Evolutionary conservation across 164 flowering plant genomes (phyloP).

Genomic region (Brasenia schreberi): DNA sequence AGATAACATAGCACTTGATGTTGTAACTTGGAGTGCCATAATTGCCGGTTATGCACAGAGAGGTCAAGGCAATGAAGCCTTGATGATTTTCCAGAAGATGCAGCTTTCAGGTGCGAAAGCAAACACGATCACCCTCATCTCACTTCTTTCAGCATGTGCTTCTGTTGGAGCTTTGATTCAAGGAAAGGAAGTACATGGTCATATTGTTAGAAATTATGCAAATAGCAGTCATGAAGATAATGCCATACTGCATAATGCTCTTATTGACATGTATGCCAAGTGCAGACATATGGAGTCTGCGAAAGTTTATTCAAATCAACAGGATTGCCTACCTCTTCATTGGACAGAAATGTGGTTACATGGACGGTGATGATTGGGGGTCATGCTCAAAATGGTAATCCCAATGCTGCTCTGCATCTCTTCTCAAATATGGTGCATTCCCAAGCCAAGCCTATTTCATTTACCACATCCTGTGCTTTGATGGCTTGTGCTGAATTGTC

Average conservation of each 20-base stretch:
- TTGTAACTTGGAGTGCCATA: conserved; percentile 79
- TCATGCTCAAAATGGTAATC: conserved; percentile 64
- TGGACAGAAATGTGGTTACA: conserved; percentile 54
- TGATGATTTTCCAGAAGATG: conserved; percentile 56
- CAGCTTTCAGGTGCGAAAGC: conserved; percentile 30
- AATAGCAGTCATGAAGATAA: conserved; percentile 28
- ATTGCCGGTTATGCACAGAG: conserved; percentile 72
- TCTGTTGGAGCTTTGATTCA: conserved; percentile 39
- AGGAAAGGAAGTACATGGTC: conserved; percentile 62
- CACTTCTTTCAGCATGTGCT: conserved; percentile 69
- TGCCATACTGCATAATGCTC: conserved; percentile 45
- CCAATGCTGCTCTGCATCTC: conserved; percentile 44
- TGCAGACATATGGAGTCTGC: conserved; percentile 30
- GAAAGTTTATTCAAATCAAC: conserved; percentile 30
- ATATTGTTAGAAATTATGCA: conserved; percentile 26
- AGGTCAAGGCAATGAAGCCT: conserved; percentile 45
- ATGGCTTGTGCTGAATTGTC: conserved; percentile 71
- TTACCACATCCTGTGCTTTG: conserved; percentile 59
- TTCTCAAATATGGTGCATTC: conserved; percentile 42
- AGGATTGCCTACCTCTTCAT: neutral
- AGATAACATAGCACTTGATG: conserved; percentile 40
- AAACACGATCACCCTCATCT: conserved; percentile 57
- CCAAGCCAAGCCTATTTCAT: conserved; percentile 39
- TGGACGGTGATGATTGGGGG: conserved; percentile 89
- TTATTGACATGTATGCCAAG: conserved; percentile 74